Evolutionary conservation across 202 grass and related monocot genomes (phyloP), one percentile per base, ranked within the genome.

Genomic region (Panicum virgatum): DNA sequence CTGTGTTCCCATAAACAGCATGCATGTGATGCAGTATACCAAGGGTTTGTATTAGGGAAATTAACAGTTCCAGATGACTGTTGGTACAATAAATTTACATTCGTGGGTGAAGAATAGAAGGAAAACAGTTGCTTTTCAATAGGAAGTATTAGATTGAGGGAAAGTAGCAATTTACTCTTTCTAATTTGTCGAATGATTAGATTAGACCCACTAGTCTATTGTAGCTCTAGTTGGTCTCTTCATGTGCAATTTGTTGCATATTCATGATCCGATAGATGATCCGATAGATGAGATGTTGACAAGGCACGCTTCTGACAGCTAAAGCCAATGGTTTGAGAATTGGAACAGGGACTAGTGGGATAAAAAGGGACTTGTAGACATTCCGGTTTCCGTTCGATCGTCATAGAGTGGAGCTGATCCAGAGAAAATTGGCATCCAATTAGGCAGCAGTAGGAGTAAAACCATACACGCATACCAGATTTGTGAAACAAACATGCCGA

Each of bases 111-210:
- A 58, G 6, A 26, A 81, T 12, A 62, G 52, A 80, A 80, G 27
- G 48, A 20, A 74, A 5, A 1, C 16, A 58, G 7, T 70, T 54
- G 13, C 34, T 72, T 19, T 36, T 16, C 65, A 58, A 48, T 71
- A 19, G 32, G 48, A 85, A 20, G 3, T 65, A 56, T 15, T 37
- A n/a, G 45, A 45, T 52, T 76, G 54, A 45, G 15, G 45, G 51
- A 47, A 85, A 62, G 79, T 85, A 8, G 22, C 53, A 81, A 22
- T 58, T 57, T 81, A 85, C 9, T 29, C 63, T 37, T 46, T 77
- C 61, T 53, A 56, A 13, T 70, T 61, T 46, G 14, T 0, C 46
- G 25, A 46, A 60, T 45, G 53, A 71, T 52, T 69, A 23, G n/a
- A 60, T 60, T 61, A 15, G 53, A 13, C 19, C 34, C 9, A 10